These are phyloP conservation scores for Pythium volutum DNA, from an alignment of 352 stramenopile species.

Conservation along the genomic window DNA sequence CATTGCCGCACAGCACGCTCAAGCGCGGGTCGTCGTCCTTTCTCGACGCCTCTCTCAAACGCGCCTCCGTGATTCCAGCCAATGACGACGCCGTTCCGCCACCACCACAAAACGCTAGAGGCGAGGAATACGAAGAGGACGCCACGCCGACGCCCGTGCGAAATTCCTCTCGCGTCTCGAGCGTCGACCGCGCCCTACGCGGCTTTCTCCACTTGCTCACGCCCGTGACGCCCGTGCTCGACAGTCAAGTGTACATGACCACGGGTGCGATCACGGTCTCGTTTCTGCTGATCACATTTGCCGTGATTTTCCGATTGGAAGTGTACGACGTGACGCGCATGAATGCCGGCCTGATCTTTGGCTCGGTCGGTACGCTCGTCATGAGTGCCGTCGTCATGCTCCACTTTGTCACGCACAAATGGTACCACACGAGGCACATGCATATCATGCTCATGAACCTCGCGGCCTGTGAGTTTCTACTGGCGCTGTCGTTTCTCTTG, in stretches of 20 bases:
- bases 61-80: neutral
- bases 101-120: no score
- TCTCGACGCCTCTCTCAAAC: neutral
- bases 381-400: slow-evolving; percentile 59
- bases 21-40: slow-evolving; percentile 3
- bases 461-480: slow-evolving; percentile 52
- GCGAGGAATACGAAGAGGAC: neutral
- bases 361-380: slow-evolving; percentile 48
- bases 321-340: slow-evolving; percentile 44
- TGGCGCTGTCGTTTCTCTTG: slow-evolving; percentile 70
- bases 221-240: slow-evolving; percentile 23
- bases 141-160: slow-evolving; percentile 6
- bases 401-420: slow-evolving; percentile 44
- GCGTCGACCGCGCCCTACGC: slow-evolving; percentile 25
- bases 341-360: slow-evolving; percentile 61
- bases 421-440: slow-evolving; percentile 59
- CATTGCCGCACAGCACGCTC: neutral
- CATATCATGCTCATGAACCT: slow-evolving; percentile 70
- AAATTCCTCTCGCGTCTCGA: slow-evolving; percentile 11
- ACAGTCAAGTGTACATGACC: slow-evolving; percentile 42
- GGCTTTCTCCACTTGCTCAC: slow-evolving; percentile 27
- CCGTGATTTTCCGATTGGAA: slow-evolving; percentile 41
- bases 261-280: slow-evolving; percentile 37
- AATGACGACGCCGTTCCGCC: neutral
- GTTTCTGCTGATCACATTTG: slow-evolving; percentile 40